A percentile compares a stretch with the other conserved stretches of the same genome.
Evolutionary conservation across 371 early-diverging fungal species (phyloP).

Genomic region (Lichtheimia ramosa): DNA sequence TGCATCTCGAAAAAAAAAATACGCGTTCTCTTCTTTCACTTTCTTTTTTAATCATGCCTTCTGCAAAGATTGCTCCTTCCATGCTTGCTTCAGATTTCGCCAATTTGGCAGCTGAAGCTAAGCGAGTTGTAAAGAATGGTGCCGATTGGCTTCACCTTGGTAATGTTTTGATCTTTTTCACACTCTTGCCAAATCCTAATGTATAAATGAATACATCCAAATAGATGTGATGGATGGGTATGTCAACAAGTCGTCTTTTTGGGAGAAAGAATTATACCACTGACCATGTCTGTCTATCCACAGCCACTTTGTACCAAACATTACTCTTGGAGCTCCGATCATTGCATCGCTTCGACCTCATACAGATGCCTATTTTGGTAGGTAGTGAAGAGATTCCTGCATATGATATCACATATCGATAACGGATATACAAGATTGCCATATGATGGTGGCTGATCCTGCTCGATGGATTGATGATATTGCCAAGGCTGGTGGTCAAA

Average conservation of each 20-base stretch:
- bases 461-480: conserved; percentile 93
- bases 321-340: conserved; percentile 95
- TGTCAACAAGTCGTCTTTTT: conserved; percentile 1
- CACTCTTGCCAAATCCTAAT: not conserved
- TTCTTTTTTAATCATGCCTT: conserved; percentile 50
- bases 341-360: conserved; percentile 86
- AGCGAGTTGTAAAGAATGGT: conserved; percentile 84
- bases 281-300: not conserved
- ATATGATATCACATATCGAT: not conserved
- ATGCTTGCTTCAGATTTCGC: conserved; percentile 95
- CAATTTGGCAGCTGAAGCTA: conserved; percentile 82
- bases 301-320: conserved; percentile 98
- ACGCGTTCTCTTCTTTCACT: not conserved
- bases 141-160: conserved; percentile 98
- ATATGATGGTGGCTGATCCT: conserved; percentile 97
- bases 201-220: not conserved
- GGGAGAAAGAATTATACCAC: not conserved
- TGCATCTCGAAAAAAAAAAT: not conserved
- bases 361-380: conserved; percentile 88
- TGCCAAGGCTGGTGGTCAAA: conserved; percentile 89
- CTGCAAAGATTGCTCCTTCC: conserved; percentile 87
- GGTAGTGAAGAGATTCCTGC: not conserved
- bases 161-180: conserved; percentile 27
- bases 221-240: conserved; percentile 87
- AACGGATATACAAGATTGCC: conserved; percentile 74